Evolutionary conservation across 768 basidiomycete genomes (phyloP), one percentile per base, ranked within the genome.

Genomic region (Suillus bovinus): DNA sequence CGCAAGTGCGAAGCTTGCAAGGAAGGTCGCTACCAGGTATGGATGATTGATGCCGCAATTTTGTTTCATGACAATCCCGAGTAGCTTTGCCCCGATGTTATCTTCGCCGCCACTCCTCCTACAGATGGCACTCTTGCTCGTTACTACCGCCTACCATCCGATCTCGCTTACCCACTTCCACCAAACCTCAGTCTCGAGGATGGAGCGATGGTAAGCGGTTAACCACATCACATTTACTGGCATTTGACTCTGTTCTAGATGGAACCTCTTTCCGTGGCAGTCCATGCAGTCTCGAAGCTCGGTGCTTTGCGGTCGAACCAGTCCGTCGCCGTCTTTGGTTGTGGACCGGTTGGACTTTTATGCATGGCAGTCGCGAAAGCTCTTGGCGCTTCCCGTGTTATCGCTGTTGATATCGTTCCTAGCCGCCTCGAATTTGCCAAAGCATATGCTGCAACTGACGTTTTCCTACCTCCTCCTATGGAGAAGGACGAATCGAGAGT

Each of bases 281-380:
- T 97, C 14, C 96, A 98, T 74, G 89, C 94, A 0, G 89, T 97
- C 34, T 82, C 86, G 58, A 91, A 83, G 66, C 80, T 95, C 34
- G 95, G 89, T 22, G 78, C 80, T 31, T 79, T 97, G 73, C 84
- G 83, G 54, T 81, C 90, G 41, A 86, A 86, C 68, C 87, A 94
- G 71, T 86, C 86, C 41, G 86, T 96, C 64, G 86, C 84, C 17
- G 80, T 98, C 59, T 95, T 95, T 69, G 96, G 96, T 34, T 95
- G 88, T 64, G 93, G 95, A 2, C 96, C 95, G 2, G 86, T 90
- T 60, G 89, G 90, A n/a, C 78, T 96, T 33, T 84, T 97, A 24
- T 92, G 90, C 71, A 93, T 96, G 91, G 95, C 93, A 8, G 93
- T 94, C n/a, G 96, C 96, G 8, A 95, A 90, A 73, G 95, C 96